phyloP scores from a whole-genome alignment of 345 rosid genomes.

The Linum trigynum region DNA sequence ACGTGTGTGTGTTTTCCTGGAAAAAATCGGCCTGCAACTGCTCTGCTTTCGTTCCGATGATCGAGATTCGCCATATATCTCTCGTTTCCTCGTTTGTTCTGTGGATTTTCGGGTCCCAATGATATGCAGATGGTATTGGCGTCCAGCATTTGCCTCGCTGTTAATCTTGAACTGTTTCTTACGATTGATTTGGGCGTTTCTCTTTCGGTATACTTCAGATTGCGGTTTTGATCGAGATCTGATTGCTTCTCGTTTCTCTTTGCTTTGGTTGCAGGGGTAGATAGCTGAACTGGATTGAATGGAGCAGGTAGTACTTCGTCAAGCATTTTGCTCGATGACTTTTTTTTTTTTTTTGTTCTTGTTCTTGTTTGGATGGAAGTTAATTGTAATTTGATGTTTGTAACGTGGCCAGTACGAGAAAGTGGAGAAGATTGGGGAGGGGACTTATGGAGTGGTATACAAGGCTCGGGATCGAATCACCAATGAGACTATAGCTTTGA shows the following conservation, averaged over 20 bases:
- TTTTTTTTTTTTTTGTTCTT: not conserved
- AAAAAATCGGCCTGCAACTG: not conserved
- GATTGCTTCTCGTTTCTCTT: not conserved
- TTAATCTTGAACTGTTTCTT: not conserved
- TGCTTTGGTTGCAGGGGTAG: not conserved
- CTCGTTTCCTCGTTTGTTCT: not conserved
- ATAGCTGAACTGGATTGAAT: not conserved
- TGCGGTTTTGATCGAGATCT: not conserved
- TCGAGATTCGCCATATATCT: not conserved
- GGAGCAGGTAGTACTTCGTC: not conserved
- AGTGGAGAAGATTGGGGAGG: conserved; percentile 98
- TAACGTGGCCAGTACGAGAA: conserved; percentile 66
- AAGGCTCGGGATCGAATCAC: conserved; percentile 87
- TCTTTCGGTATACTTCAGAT: not conserved
- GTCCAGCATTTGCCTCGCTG: not conserved
- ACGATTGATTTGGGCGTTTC: not conserved
- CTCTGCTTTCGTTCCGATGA: not conserved
- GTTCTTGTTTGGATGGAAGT: not conserved
- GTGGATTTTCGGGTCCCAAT: not conserved
- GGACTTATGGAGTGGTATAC: conserved; percentile 96
- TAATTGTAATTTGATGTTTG: not conserved
- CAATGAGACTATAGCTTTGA: conserved; percentile 89
- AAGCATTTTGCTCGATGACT: not conserved
- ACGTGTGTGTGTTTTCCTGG: not conserved
- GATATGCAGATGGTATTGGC: not conserved